phyloP scores from a whole-genome alignment of 148 eudicot genomes.

The Amaranthus cruentus region DNA sequence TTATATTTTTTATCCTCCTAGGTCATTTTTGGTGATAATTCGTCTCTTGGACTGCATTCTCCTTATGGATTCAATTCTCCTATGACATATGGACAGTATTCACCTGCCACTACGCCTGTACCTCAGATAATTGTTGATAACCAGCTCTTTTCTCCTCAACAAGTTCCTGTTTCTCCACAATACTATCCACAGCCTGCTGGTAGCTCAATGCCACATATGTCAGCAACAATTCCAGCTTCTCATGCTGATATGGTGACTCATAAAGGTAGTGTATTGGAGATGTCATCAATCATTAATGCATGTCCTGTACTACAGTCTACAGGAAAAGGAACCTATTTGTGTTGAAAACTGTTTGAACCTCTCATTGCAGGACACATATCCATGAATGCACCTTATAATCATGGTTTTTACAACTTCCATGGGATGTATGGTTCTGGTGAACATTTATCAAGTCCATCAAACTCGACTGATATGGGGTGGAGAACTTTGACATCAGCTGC shows the following conservation, averaged over 20 bases:
- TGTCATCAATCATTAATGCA: not conserved
- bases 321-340: conserved; percentile 24
- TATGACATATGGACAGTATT: conserved; percentile 82
- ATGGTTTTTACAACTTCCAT: conserved; percentile 54
- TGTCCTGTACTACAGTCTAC: too few relatives aligned
- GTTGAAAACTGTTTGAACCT: conserved; percentile 34
- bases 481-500: conserved; percentile 54
- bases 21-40: conserved; percentile 75
- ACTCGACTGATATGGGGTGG: conserved; percentile 46
- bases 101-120: conserved; percentile 74
- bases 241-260: conserved; percentile 61
- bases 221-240: conserved; percentile 51
- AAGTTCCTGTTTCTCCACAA: conserved; percentile 64
- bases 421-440: conserved; percentile 68
- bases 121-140: conserved; percentile 85
- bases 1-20: conserved; percentile 22
- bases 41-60: conserved; percentile 68
- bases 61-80: conserved; percentile 62
- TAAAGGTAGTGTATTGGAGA: conserved; percentile 33
- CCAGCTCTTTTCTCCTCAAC: conserved; percentile 81
- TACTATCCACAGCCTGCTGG: conserved; percentile 73
- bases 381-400: conserved; percentile 36
- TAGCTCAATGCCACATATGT: conserved; percentile 66
- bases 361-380: conserved; percentile 58
- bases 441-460: conserved; percentile 48